phyloP scores from a whole-genome alignment of 345 rosid species.

The Boechera retrofracta region DNA sequence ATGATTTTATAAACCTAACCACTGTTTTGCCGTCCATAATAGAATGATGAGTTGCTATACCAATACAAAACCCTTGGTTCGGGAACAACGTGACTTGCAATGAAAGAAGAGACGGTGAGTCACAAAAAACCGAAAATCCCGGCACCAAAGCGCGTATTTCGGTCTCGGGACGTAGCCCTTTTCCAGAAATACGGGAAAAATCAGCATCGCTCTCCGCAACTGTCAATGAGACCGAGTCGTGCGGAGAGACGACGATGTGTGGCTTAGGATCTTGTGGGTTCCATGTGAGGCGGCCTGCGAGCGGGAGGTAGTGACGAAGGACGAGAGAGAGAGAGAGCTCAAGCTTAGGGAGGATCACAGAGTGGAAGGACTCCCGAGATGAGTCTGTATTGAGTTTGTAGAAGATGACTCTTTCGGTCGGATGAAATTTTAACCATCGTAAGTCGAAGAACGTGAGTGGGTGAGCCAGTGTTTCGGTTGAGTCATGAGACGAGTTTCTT shows the following conservation, averaged over 20 bases:
- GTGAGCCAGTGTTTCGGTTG: conserved; percentile 24
- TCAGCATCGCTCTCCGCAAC: conserved; percentile 35
- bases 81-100: conserved; percentile 39
- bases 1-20: conserved; percentile 32
- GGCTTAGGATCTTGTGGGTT: conserved; percentile 34
- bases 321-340: conserved; percentile 38
- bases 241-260: conserved; percentile 22
- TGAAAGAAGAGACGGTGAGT: background rate
- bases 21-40: conserved; percentile 33
- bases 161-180: conserved; percentile 4
- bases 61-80: conserved; percentile 37
- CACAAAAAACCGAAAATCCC: background rate
- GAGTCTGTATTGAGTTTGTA: conserved; percentile 35
- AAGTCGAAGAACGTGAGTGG: conserved; percentile 43
- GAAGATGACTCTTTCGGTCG: conserved; percentile 43
- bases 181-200: conserved; percentile 20
- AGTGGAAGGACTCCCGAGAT: conserved; percentile 21
- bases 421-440: conserved; percentile 33
- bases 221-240: conserved; percentile 38
- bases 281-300: conserved; percentile 44
- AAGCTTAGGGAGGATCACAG: conserved; percentile 40
- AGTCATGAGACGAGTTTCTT: background rate
- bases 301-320: conserved; percentile 39
- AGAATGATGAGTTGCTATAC: conserved; percentile 37
- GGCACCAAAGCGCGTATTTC: conserved; percentile 39